Base-by-base conservation (phyloP, 208 protist species). In the Leishmania tarentolae region DNA sequence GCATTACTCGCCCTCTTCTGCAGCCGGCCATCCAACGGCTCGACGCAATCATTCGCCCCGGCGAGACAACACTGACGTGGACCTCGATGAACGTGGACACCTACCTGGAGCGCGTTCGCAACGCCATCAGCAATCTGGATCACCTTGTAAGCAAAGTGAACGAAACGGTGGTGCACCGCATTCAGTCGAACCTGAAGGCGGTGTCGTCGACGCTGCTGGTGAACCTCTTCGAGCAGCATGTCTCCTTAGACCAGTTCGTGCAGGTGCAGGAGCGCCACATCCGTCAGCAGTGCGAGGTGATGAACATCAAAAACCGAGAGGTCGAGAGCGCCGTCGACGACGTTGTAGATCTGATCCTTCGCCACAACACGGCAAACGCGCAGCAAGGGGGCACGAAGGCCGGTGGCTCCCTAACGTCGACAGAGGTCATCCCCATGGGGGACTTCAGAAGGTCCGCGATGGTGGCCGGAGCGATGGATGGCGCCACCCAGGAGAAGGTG, bases 11-110 rank as follows among this genome's bases (percentile, higher is more conserved):
- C 28, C 78, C 91, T 21, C 88, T 99, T 35, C 83, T 99, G 77
- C 91, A 97, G 82, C 95, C 94, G 37, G 96, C 97, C 61, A 88
- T 99, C 44, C 88, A 97, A 72, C 93, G 93, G 37, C 83, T 99
- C 40, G 96, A 99, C 79, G 90, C 93, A 47, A 86, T 90, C 93
- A 73, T 86, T 56, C 86, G 96, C 88, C 79, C 89, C 2, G 89
- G 89, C 72, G 96, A 98, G 74, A 97, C 97, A 31, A 97, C 91
- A 28, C 95, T 99, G 57, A 99, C 96, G 53, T 99, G 98, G 98
- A 97, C 92, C 11, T 99, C 98, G 31, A 98, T 99, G 96, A 99
- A 98, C 86, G 97, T 99, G 28, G 96, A 98, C 81, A 88, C 90
- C 24, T 99, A 98, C 90, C 85, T 99, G 19, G 84, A 94, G 80